These are phyloP conservation scores for Penicillium tannophilum DNA, from an alignment of 495 filamentous ascomycete species.

Conservation along the genomic window DNA sequence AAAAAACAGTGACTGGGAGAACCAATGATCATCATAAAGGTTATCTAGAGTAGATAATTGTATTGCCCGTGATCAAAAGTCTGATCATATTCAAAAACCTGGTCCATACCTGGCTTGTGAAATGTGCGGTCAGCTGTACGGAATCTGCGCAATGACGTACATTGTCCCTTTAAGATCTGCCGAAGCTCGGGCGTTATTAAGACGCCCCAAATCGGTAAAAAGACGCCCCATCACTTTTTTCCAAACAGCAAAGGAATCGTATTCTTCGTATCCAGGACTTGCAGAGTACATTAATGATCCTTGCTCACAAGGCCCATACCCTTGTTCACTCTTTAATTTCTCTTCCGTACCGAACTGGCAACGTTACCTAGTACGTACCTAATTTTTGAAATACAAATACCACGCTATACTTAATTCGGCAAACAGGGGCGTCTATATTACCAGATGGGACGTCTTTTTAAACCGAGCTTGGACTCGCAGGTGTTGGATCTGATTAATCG, in stretches of 20 bases:
- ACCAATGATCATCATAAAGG: neutral
- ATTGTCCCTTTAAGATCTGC: neutral
- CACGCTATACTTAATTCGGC: neutral
- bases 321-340: no score
- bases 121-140: conserved; percentile 1
- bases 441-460: neutral
- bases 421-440: neutral
- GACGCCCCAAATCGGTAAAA: neutral
- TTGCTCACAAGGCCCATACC: no score
- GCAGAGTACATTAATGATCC: no score
- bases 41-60: neutral
- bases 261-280: neutral
- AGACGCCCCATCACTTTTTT: neutral
- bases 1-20: neutral
- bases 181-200: conserved; percentile 1
- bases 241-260: neutral
- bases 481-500: neutral
- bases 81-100: neutral
- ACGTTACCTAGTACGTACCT: neutral
- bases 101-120: neutral
- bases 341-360: no score
- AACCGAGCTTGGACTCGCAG: neutral
- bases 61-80: neutral
- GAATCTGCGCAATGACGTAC: neutral
- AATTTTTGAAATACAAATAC: neutral